Evolutionary conservation across 805 yeast genomes (phyloP).

Genomic region (Metschnikowia santaceciliae): DNA sequence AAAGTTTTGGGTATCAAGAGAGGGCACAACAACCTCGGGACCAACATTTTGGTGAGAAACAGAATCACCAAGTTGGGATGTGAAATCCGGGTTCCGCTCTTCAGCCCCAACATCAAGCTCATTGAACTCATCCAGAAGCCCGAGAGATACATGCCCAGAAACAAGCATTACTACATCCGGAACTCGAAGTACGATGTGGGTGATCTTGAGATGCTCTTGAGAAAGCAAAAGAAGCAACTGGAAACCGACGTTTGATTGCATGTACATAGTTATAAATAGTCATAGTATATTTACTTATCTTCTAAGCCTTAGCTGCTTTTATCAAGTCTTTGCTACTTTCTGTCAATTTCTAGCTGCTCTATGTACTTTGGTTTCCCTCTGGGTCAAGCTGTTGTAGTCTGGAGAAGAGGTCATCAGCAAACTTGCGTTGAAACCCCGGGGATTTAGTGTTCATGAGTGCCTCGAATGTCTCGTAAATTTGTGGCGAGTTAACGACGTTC

Average conservation of each 20-base stretch:
- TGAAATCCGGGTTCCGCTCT: conserved; percentile 76
- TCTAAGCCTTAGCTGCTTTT: background rate
- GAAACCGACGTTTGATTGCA: conserved; percentile 1
- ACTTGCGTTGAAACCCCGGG: conserved; percentile 13
- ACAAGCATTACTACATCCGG: conserved; percentile 88
- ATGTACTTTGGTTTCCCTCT: too few relatives aligned
- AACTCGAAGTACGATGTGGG: conserved; percentile 64
- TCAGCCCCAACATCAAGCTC: conserved; percentile 71
- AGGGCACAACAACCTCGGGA: conserved; percentile 54
- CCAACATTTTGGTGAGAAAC: conserved; percentile 78
- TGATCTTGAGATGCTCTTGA: conserved; percentile 50
- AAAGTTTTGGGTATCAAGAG: conserved; percentile 74
- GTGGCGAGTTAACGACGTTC: conserved; percentile 4
- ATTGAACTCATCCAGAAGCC: conserved; percentile 79
- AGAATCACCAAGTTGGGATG: conserved; percentile 80
- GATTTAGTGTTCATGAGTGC: conserved; percentile 14
- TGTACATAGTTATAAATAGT: background rate
- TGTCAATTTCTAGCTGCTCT: background rate
- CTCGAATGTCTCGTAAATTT: conserved; percentile 15
- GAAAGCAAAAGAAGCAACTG: conserved; percentile 12
- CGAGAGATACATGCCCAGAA: conserved; percentile 63
- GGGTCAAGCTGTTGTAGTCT: conserved; percentile 9
- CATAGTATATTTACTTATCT: background rate
- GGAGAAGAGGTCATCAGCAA: conserved; percentile 11
- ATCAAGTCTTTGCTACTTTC: background rate